These are phyloP conservation scores for Elaphomyces granulatus DNA, from an alignment of 495 filamentous ascomycete species.

Conservation along the genomic window DNA sequence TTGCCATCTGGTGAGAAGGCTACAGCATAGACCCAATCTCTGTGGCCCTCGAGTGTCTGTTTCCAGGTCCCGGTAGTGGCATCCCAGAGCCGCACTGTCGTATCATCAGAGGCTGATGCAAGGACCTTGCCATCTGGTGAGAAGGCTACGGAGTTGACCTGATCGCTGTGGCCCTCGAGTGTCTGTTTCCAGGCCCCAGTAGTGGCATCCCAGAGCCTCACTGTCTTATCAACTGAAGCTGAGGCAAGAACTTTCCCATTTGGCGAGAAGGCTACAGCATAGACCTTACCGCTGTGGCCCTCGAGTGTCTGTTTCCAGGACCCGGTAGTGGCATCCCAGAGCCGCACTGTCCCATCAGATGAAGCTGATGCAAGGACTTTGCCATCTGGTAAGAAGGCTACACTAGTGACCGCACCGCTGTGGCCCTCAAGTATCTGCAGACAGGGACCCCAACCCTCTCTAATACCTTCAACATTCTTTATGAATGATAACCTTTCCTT, in stretches of 20 bases:
- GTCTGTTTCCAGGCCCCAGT: conserved; percentile 1
- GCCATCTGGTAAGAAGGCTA: conserved; percentile 13
- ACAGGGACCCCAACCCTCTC: conserved; percentile 6
- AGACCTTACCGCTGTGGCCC: conserved; percentile 9
- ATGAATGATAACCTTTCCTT: conserved; percentile 11
- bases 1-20: too few relatives aligned
- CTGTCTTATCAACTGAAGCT: conserved; percentile 4
- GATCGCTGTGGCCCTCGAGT: too few relatives aligned
- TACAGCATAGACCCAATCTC: too few relatives aligned
- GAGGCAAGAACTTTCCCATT: conserved; percentile 10
- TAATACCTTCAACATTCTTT: conserved; percentile 8
- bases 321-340: conserved; percentile 13
- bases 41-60: too few relatives aligned
- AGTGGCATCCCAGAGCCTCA: conserved; percentile 12
- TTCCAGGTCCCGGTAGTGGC: too few relatives aligned
- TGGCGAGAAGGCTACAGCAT: conserved; percentile 13
- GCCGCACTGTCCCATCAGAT: conserved; percentile 6
- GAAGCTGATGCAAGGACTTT: conserved; percentile 9
- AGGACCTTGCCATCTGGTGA: too few relatives aligned
- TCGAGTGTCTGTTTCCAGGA: conserved; percentile 12
- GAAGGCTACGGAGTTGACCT: too few relatives aligned
- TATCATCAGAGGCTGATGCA: too few relatives aligned
- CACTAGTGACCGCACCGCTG: conserved; percentile 7
- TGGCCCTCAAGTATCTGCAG: conserved; percentile 11
- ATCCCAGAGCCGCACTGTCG: too few relatives aligned